Evolutionary conservation across 768 basidiomycete genomes (phyloP).

Genomic region (Termitomyces sp.): DNA sequence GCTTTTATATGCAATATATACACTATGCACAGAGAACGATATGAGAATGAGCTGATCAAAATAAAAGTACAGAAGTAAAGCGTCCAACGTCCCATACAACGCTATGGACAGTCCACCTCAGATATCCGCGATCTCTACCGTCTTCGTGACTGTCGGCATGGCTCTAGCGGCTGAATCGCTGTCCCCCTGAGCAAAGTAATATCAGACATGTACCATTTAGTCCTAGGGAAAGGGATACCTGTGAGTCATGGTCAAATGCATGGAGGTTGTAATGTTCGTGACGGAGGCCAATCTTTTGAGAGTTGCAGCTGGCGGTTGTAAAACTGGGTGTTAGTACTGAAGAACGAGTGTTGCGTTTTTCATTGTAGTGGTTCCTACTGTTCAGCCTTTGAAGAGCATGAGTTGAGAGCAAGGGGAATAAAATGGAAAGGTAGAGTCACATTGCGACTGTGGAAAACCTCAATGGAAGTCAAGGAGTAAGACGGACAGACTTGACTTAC

Average conservation of each 20-base stretch:
- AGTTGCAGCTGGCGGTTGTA: background rate
- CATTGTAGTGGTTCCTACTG: slow-evolving; percentile 15
- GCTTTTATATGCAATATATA: background rate
- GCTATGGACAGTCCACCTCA: slow-evolving; percentile 3
- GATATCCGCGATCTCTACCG: slow-evolving; percentile 17
- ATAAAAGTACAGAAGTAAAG: background rate
- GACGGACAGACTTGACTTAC: slow-evolving; percentile 28
- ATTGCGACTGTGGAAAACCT: slow-evolving; percentile 24
- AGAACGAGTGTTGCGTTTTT: slow-evolving; percentile 5
- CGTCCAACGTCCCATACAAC: background rate
- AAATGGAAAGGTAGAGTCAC: slow-evolving; percentile 13
- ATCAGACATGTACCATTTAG: background rate
- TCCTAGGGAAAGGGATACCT: background rate
- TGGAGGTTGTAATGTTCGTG: slow-evolving; percentile 12
- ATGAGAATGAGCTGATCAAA: background rate
- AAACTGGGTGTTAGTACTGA: slow-evolving; percentile 6
- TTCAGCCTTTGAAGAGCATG: slow-evolving; percentile 16
- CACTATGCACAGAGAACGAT: background rate
- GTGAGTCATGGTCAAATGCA: slow-evolving; percentile 1
- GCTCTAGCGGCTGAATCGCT: background rate
- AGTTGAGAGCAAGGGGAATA: background rate
- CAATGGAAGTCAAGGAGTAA: background rate
- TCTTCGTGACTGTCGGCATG: slow-evolving; percentile 21
- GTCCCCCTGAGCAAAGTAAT: background rate
- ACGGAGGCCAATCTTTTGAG: slow-evolving; percentile 2